Conservation (phyloP, 2,329 filamentous ascomycete genomes). For the Ophiostoma montium region DNA sequence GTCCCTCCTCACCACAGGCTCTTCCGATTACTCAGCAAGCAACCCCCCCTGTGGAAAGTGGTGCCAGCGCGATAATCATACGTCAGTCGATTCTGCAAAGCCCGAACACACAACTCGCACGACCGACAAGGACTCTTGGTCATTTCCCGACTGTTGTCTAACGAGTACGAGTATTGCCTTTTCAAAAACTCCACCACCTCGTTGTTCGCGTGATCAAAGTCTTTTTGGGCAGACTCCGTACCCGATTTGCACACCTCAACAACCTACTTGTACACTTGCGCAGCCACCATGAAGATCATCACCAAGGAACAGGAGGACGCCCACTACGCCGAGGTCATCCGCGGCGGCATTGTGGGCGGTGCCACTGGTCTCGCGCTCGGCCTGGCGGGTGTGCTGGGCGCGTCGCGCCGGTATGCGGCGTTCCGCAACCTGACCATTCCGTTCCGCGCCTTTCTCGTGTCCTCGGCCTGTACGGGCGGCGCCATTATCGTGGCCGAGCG, state of each 20-base stretch:
- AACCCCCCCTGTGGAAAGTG: not conserved
- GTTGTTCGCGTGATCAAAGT: too few relatives aligned
- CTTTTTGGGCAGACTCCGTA: too few relatives aligned
- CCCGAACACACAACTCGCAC: constrained; percentile 1
- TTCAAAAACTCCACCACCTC: too few relatives aligned
- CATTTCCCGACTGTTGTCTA: too few relatives aligned
- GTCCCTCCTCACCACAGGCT: too few relatives aligned
- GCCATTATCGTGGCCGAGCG: constrained; percentile 85
- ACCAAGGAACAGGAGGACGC: constrained; percentile 82
- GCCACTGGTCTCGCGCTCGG: constrained; percentile 53
- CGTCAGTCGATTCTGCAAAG: constrained; percentile 10
- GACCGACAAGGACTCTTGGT: not conserved
- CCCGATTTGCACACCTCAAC: too few relatives aligned
- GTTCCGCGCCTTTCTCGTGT: constrained; percentile 81
- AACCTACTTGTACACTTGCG: too few relatives aligned
- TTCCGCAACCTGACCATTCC: constrained; percentile 76
- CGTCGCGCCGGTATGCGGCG: constrained; percentile 56
- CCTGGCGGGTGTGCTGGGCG: constrained; percentile 50
- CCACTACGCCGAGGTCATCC: constrained; percentile 71
- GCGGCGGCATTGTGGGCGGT: constrained; percentile 65
- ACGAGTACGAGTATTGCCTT: too few relatives aligned
- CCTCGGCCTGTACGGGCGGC: constrained; percentile 67
- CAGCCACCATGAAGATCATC: constrained; percentile 79
- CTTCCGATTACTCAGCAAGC: constrained; percentile 4
- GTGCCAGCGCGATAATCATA: constrained; percentile 6